phyloP scores from a whole-genome alignment of 2,329 filamentous ascomycete genomes.

The Neonectria faginata region DNA sequence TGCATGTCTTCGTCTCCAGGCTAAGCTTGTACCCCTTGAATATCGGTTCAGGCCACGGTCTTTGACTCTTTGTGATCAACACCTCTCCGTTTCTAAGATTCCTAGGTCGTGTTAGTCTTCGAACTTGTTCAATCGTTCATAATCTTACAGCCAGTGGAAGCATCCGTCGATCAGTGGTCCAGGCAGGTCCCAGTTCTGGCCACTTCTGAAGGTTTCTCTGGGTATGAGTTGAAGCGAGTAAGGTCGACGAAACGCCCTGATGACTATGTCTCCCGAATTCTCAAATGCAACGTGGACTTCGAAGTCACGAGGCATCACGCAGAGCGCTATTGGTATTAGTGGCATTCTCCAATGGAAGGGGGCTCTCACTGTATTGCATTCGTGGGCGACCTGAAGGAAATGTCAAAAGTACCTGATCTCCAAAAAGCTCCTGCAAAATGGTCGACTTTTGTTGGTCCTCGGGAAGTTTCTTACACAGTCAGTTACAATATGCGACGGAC shows the following conservation, averaged over 20 bases:
- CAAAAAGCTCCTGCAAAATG: conserved; percentile 64
- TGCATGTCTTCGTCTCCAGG: conserved; percentile 29
- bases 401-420: conserved; percentile 61
- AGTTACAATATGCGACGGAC: conserved; percentile 2
- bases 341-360: neutral
- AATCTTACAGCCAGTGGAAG: conserved; percentile 65
- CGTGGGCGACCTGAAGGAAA: conserved; percentile 63
- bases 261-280: conserved; percentile 45
- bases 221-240: conserved; percentile 41
- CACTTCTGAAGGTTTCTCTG: conserved; percentile 32
- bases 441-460: conserved; percentile 56
- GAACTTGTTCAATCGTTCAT: neutral
- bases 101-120: neutral
- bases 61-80: conserved; percentile 34
- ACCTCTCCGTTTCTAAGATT: conserved; percentile 37
- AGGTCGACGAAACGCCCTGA: conserved; percentile 29
- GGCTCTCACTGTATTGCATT: conserved; percentile 61
- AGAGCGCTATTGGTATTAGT: conserved; percentile 18
- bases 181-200: conserved; percentile 59
- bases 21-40: conserved; percentile 31
- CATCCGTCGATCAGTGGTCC: conserved; percentile 60
- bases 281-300: conserved; percentile 63
- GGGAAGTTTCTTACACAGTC: conserved; percentile 58
- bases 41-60: conserved; percentile 33
- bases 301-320: conserved; percentile 46